phyloP scores from a whole-genome alignment of 139 green algal genomes.

The Tetradesmus obliquus region DNA sequence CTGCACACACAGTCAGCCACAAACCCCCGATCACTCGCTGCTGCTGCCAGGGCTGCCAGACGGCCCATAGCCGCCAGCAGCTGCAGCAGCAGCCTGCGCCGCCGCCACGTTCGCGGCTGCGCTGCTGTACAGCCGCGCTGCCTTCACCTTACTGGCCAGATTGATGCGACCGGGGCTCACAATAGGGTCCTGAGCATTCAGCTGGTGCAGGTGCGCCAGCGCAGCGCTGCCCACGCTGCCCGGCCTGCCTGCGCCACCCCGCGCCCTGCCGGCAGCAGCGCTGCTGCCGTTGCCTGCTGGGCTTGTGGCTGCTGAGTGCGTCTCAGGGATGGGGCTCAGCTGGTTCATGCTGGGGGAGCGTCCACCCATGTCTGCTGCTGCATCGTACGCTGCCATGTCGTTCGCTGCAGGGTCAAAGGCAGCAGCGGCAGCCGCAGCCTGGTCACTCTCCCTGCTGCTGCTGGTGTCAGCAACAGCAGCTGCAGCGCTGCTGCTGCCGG shows the following conservation, averaged over 20 bases:
- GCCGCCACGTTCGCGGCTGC: neutral
- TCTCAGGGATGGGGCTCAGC: conserved; percentile 29
- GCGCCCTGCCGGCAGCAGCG: neutral
- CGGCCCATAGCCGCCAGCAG: neutral
- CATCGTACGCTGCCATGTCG: neutral
- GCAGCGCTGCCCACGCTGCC: neutral
- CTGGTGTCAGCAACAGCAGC: neutral
- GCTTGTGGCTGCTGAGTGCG: neutral
- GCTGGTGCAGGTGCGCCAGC: neutral
- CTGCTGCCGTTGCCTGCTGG: neutral
- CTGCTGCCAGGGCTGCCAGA: neutral
- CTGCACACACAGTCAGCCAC: neutral
- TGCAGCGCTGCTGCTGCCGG: neutral
- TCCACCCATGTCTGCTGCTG: neutral
- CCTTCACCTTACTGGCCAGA: conserved; percentile 39
- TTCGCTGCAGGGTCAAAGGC: neutral
- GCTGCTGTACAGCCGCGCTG: conserved; percentile 27
- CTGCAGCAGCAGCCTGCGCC: neutral
- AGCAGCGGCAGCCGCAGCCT: neutral
- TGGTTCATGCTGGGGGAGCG: conserved; percentile 9
- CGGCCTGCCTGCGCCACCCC: neutral
- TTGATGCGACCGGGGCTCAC: conserved; percentile 39
- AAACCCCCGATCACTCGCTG: neutral
- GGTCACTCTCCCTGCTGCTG: neutral
- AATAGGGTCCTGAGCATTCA: conserved; percentile 29